Base-by-base conservation (phyloP, 139 green algal species). In the Zygnema cylindricum region DNA sequence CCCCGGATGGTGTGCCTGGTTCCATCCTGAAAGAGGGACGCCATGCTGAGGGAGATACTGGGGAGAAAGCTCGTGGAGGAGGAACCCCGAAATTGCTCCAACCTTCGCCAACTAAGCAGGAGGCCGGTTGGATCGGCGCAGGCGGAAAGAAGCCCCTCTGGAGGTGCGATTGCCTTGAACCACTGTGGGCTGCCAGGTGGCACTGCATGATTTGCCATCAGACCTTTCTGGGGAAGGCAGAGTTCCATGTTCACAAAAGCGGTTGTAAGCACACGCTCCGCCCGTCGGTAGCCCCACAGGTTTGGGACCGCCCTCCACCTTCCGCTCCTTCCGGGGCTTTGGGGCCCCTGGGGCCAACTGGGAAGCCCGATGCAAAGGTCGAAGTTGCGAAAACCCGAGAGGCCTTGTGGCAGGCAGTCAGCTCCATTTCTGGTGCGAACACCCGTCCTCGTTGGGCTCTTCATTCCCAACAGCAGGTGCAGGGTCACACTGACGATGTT, bases 191-290 rank as follows among this genome's bases (percentile, higher is more conserved):
- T n/a, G 78, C 36, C 78, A 85, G 38, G 78, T 85, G 78, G 78
- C 78, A 85, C 78, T 85, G 78, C 78, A 1, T 69, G 78, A 78
- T 55, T 57, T 85, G 78, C 78, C 78, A 85, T 57, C 49, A 85
- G 78, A 57, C 78, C 7, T 57, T 71, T 38, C n/a, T 38, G 25
- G 78, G 38, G 21, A 85, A 85, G 78, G 38, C 21, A 25, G 78
- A 85, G 38, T 85, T 85, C 36, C 49, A 85, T 35, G 78, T 33
- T 55, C 78, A 85, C 78, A 85, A 85, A 36, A 16, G 11, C 71
- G 38, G 71, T 25, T 79, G 71, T 16, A 41, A 79, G 71, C 71
- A 7, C 71, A 54, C 21, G 11, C 7, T 11, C 71, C 7, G 71
- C 3, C 71, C 71, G 7, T 3, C 36, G 7, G 71, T 16, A 63